Evolutionary conservation across 73 alveolate genomes (phyloP).

Genomic region (Tetrahymena borealis): DNA sequence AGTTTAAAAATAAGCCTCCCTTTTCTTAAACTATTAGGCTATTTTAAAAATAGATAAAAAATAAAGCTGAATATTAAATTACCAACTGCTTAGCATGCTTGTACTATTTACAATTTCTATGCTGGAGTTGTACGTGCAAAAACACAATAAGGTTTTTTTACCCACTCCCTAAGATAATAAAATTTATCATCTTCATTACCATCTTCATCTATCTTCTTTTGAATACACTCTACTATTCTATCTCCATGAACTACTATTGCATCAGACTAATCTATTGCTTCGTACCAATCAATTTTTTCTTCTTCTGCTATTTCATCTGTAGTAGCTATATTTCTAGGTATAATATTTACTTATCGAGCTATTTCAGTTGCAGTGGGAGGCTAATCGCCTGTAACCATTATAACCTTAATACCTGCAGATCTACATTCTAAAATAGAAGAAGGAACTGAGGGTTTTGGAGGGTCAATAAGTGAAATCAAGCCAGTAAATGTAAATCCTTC

Average conservation of each 20-base stretch:
- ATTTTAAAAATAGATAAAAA: background rate
- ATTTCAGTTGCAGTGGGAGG: conserved; percentile 98
- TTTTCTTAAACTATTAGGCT: background rate
- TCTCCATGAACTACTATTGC: conserved; percentile 85
- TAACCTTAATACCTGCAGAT: conserved; percentile 93
- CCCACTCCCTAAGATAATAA: conserved; percentile 53
- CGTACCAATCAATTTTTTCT: conserved; percentile 50
- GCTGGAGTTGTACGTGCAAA: conserved; percentile 96
- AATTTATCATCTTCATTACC: conserved; percentile 71
- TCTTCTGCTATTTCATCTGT: conserved; percentile 56
- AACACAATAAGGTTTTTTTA: conserved; percentile 73
- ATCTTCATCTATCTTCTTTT: conserved; percentile 50
- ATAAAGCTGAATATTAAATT: background rate
- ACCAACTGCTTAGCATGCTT: conserved; percentile 69
- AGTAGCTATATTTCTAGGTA: conserved; percentile 47
- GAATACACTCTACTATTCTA: conserved; percentile 28
- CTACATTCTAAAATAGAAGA: conserved; percentile 72
- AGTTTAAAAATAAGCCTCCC: too few species aligned
- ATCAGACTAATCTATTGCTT: conserved; percentile 54
- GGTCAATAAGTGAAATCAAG: conserved; percentile 84
- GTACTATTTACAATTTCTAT: conserved; percentile 86
- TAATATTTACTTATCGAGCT: conserved; percentile 65
- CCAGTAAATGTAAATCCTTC: conserved; percentile 71
- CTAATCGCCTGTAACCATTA: conserved; percentile 96
- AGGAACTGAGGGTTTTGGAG: conserved; percentile 88